Conservation (phyloP, 441 rosid genomes). For the Jatropha multifida region DNA sequence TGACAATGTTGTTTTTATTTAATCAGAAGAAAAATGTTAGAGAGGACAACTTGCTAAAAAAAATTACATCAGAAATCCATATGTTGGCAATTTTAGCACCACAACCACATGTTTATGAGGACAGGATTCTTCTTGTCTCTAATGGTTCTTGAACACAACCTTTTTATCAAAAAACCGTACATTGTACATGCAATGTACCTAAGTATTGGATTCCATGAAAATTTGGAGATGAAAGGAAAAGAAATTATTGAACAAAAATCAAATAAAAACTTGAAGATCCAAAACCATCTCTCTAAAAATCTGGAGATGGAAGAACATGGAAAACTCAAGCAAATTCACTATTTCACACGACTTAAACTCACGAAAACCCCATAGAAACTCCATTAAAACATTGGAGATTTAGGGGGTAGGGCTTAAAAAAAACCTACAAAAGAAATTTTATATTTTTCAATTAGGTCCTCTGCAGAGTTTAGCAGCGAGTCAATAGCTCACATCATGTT, state of each 20-base stretch:
- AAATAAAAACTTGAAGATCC: too few species aligned
- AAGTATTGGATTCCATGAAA: neutral
- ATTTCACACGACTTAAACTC: neutral
- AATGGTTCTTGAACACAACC: neutral
- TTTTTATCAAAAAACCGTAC: neutral
- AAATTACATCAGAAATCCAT: neutral
- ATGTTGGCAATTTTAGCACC: slow-evolving; percentile 1
- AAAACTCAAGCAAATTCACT: neutral
- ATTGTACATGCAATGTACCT: neutral
- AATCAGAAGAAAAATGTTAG: neutral
- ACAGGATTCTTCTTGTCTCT: slow-evolving; percentile 13
- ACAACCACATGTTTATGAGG: slow-evolving; percentile 11
- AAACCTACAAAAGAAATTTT: too few species aligned
- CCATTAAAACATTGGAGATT: neutral
- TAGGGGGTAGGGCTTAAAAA: too few species aligned
- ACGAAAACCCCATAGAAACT: neutral
- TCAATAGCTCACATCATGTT: slow-evolving; percentile 24
- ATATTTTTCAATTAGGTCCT: too few species aligned
- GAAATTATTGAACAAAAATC: too few species aligned
- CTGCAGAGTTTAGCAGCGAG: too few species aligned
- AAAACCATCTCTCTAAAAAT: too few species aligned
- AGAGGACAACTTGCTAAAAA: neutral
- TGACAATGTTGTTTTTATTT: neutral
- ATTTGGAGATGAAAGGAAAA: too few species aligned
- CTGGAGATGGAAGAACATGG: neutral